Evolutionary conservation across 768 basidiomycete species (phyloP), one percentile per base, ranked within the genome.

Genomic region (Lanmaoa rubissima): DNA sequence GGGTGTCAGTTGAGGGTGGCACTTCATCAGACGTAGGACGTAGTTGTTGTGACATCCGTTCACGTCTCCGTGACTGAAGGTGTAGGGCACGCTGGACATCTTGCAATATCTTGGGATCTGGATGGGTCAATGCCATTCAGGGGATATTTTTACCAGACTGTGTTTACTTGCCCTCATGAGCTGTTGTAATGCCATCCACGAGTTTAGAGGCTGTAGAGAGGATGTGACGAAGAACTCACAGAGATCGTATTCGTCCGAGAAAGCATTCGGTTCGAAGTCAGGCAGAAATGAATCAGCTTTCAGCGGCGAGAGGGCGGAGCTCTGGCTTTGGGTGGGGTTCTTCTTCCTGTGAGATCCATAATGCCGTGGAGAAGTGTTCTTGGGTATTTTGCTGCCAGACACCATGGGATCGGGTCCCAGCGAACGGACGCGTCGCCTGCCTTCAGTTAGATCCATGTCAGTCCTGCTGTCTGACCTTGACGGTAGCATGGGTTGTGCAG

Each of bases 71-170:
- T 28, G 88, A 86, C 69, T 91, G 90, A 50, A 89, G 73, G 54
- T 82, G 83, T 32, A 92, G 66, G 6, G 88, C 90, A 51, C 84
- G 82, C 61, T 91, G 87, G 7, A 92, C 88, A 59, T 92, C 90
- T 68, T 87, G 88, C 51, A 92, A 69, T 59, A 92, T 86, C 61
- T 79, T 79, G n/a, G 90, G 87, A 74, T 92, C 90, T 92, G 65
- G 32, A 43, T 48, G 34, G 21, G 32, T 46, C 39, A 60, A 54
- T 32, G 45, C 59, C 53, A 35, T 57, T 62, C 51, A 69, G 46
- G 40, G 26, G 43, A 53, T 16, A 34, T 53, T 46, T 52, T 34
- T 32, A 53, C 51, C 31, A 45, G 40, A 58, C 14, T 50, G 43
- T 39, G 34, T 57, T 49, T 24, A 73, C 77, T 75, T 79, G 79